phyloP scores from a whole-genome alignment of 2,329 filamentous ascomycete genomes.

The Colletotrichum noveboracense region DNA sequence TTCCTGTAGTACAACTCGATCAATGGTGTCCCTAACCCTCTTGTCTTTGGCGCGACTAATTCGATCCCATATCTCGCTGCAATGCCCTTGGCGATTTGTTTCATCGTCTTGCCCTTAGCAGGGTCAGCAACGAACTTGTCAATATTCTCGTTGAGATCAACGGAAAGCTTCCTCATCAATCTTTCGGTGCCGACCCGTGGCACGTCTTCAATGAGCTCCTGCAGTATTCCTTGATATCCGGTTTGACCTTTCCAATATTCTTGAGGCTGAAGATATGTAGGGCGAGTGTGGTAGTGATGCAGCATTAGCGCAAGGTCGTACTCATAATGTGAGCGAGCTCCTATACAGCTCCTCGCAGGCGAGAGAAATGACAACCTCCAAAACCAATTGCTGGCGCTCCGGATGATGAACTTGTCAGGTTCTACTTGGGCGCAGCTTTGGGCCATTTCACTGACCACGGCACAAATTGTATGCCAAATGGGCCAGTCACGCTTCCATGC shows the following conservation, averaged over 20 bases:
- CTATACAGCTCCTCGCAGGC: neutral
- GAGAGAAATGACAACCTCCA: no score
- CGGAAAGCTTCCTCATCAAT: neutral
- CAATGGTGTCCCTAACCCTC: neutral
- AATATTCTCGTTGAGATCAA: neutral
- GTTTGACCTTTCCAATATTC: neutral
- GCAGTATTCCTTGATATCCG: neutral
- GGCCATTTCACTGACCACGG: neutral
- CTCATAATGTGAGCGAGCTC: neutral
- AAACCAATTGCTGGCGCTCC: neutral
- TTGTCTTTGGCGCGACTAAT: neutral
- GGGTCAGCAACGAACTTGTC: accelerated
- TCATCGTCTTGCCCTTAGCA: accelerated
- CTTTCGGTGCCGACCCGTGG: neutral
- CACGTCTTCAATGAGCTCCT: neutral
- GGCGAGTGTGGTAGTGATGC: neutral
- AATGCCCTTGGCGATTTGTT: accelerated
- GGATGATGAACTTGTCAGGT: neutral
- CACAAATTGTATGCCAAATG: accelerated
- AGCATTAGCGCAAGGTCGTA: neutral
- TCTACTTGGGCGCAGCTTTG: neutral
- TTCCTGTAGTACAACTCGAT: neutral
- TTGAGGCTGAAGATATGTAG: accelerated
- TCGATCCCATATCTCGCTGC: accelerated
- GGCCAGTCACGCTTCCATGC: neutral